Conservation (phyloP, 73 alveolate genomes). For the Durusdinium trenchii region DNA sequence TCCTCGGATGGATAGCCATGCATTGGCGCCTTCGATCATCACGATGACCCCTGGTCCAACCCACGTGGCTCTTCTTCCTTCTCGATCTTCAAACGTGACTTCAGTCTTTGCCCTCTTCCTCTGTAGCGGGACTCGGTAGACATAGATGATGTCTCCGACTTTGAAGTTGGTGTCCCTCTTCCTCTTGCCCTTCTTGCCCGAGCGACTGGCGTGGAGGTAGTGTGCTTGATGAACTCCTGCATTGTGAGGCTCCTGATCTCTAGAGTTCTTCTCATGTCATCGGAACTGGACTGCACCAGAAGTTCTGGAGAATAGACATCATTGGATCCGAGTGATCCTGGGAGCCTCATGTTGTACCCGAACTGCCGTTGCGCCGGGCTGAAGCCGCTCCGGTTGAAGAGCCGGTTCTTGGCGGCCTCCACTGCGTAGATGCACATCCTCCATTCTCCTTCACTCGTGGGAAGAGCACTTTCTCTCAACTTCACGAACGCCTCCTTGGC, state of each 20-base stretch:
- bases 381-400: background rate
- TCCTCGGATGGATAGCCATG: background rate
- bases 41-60: background rate
- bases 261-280: background rate
- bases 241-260: background rate
- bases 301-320: background rate
- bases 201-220: background rate
- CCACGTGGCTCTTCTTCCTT: background rate
- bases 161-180: background rate
- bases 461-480: background rate
- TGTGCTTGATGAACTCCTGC: background rate
- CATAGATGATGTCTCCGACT: constrained; percentile 18
- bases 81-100: background rate
- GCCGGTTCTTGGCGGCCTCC: constrained; percentile 26
- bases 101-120: background rate
- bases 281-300: background rate
- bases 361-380: constrained; percentile 5
- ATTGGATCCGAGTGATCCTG: background rate
- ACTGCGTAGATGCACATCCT: background rate
- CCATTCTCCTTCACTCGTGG: background rate
- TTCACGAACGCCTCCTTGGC: background rate
- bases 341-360: background rate
- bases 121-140: background rate
- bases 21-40: background rate
- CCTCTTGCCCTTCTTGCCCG: background rate